Conservation (phyloP, 2,329 filamentous ascomycete species). For the Fusarium foetens region DNA sequence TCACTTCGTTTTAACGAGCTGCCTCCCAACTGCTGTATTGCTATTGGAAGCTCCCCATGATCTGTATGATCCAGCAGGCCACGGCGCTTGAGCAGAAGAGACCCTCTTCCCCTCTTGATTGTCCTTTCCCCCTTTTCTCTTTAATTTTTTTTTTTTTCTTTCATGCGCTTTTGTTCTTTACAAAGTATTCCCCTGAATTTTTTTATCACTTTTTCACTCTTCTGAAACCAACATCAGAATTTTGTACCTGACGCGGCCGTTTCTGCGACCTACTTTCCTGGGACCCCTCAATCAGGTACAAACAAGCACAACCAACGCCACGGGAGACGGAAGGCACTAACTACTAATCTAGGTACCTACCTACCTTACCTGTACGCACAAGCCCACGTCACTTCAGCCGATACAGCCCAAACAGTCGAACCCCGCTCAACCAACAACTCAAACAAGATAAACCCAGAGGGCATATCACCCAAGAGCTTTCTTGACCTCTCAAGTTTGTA, state of each 20-base stretch:
- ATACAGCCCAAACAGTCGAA: conserved; percentile 20
- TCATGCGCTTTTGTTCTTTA: background rate
- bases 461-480: background rate
- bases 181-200: background rate
- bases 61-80: conserved; percentile 5
- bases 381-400: conserved; percentile 22
- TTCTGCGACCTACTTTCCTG: conserved; percentile 44
- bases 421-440: conserved; percentile 40
- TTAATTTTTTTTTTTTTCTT: background rate
- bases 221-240: conserved; percentile 2
- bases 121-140: conserved; percentile 2
- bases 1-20: conserved; percentile 4
- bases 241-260: conserved; percentile 44
- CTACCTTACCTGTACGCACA: conserved; percentile 6
- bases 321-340: conserved; percentile 4
- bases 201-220: background rate
- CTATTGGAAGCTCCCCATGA: background rate
- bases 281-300: conserved; percentile 28
- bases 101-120: conserved; percentile 21
- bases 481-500: background rate
- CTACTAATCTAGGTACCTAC: conserved; percentile 9
- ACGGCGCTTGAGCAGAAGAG: conserved; percentile 27
- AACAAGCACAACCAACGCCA: background rate
- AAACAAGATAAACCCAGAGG: conserved; percentile 15
- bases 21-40: conserved; percentile 10